phyloP scores from a whole-genome alignment of 2,329 filamentous ascomycete genomes.

The Epicoccum nigrum region DNA sequence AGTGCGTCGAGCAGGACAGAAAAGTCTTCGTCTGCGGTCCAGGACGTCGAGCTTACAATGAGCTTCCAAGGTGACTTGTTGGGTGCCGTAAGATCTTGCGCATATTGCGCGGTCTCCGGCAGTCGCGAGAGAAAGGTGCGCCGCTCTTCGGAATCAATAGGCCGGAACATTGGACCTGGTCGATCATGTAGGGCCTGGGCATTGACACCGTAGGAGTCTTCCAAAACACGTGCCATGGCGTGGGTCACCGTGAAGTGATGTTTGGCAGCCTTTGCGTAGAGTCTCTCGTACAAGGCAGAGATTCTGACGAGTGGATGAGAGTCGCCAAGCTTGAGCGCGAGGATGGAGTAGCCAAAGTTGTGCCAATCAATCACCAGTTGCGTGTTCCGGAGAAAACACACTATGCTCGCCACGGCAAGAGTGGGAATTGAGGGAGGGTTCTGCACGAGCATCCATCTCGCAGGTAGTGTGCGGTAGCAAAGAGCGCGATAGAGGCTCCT shows the following conservation, averaged over 20 bases:
- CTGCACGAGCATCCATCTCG: slow-evolving; percentile 86
- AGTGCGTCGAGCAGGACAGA: slow-evolving; percentile 83
- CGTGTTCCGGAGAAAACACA: slow-evolving; percentile 79
- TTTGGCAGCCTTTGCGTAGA: slow-evolving; percentile 70
- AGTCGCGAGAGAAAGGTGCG: slow-evolving; percentile 68
- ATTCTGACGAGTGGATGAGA: slow-evolving; percentile 77
- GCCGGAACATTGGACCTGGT: slow-evolving; percentile 81
- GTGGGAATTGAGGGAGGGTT: slow-evolving; percentile 96
- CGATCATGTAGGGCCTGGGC: slow-evolving; percentile 72
- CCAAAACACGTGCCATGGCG: slow-evolving; percentile 81
- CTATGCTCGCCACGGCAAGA: slow-evolving; percentile 73
- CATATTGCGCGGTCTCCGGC: slow-evolving; percentile 67
- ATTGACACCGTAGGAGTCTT: slow-evolving; percentile 67
- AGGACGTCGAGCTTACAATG: slow-evolving; percentile 91
- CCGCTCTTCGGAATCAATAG: slow-evolving; percentile 56
- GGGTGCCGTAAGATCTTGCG: slow-evolving; percentile 57
- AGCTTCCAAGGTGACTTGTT: slow-evolving; percentile 66
- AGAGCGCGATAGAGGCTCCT: slow-evolving; percentile 73
- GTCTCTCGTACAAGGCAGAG: slow-evolving; percentile 77
- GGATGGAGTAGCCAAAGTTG: slow-evolving; percentile 96
- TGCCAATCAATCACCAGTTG: slow-evolving; percentile 95
- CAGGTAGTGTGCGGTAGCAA: slow-evolving; percentile 73
- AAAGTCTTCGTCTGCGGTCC: slow-evolving; percentile 98
- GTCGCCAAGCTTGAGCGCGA: slow-evolving; percentile 69
- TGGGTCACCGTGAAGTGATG: slow-evolving; percentile 87